These are phyloP conservation scores for Pleurotus pulmonarius DNA, from an alignment of 768 basidiomycete species.

Conservation along the genomic window DNA sequence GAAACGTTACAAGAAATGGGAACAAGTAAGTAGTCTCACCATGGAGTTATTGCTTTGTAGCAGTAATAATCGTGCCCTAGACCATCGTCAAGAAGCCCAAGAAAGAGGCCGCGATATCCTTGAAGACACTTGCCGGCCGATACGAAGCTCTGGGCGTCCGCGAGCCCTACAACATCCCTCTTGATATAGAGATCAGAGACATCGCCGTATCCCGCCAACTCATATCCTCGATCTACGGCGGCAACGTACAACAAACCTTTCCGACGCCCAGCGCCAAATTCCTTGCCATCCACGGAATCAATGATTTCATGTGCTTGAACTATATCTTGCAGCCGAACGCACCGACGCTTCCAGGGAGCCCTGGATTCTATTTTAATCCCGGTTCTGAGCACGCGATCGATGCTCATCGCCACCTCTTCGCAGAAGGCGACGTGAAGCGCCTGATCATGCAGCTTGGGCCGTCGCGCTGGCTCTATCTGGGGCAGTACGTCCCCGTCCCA, in stretches of 20 bases:
- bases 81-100: slow-evolving; percentile 16
- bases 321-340: slow-evolving; percentile 28
- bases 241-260: slow-evolving; percentile 24
- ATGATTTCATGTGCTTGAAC: slow-evolving; percentile 31
- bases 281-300: slow-evolving; percentile 22
- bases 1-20: not conserved
- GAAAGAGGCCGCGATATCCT: not conserved
- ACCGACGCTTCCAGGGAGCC: slow-evolving; percentile 29
- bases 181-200: slow-evolving; percentile 21
- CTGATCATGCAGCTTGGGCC: slow-evolving; percentile 13
- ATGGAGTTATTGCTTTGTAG: not conserved
- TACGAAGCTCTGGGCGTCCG: slow-evolving; percentile 18
- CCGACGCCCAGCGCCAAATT: slow-evolving; percentile 17
- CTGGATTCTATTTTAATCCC: slow-evolving; percentile 23
- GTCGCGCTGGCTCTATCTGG: slow-evolving; percentile 24
- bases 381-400: not conserved
- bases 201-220: slow-evolving; percentile 24
- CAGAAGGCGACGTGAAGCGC: not conserved
- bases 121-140: slow-evolving; percentile 8
- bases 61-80: slow-evolving; percentile 4
- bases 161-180: slow-evolving; percentile 18
- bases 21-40: not conserved
- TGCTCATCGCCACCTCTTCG: not conserved
- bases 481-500: slow-evolving; percentile 18
- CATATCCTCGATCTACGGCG: slow-evolving; percentile 30